Conservation (phyloP, 73 alveolate species). For the Paramecium bursaria region DNA sequence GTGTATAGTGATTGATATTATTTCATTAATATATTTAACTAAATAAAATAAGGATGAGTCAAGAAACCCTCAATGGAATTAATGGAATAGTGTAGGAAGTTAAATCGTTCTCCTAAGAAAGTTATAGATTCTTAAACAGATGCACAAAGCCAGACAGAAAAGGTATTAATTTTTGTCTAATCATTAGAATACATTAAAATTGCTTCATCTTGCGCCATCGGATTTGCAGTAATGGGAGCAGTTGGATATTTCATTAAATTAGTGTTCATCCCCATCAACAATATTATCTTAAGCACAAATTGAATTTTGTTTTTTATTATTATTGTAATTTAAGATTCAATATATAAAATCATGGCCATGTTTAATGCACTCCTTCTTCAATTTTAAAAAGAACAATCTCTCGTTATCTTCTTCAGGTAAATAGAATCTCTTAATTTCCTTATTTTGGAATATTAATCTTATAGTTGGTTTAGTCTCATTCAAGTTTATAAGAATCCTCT, state of each 20-base stretch:
- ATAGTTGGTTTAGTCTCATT: slow-evolving; percentile 51
- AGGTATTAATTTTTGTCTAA: slow-evolving; percentile 67
- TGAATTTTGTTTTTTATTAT: too few relatives aligned
- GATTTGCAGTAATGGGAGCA: slow-evolving; percentile 88
- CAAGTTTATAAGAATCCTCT: not conserved
- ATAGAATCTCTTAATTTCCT: slow-evolving; percentile 29
- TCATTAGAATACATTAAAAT: slow-evolving; percentile 83
- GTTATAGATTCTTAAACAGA: slow-evolving; percentile 78
- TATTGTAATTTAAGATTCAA: too few relatives aligned
- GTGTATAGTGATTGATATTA: too few relatives aligned
- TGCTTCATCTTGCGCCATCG: slow-evolving; percentile 85
- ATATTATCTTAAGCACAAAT: slow-evolving; percentile 76
- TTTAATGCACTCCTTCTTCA: slow-evolving; percentile 30
- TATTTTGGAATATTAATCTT: slow-evolving; percentile 13
- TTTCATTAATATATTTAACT: too few relatives aligned
- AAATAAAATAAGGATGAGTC: slow-evolving; percentile 45
- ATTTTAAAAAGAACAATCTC: slow-evolving; percentile 15
- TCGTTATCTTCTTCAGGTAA: not conserved
- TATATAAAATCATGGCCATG: too few relatives aligned
- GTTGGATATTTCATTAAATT: slow-evolving; percentile 88
- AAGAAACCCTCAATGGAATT: slow-evolving; percentile 66
- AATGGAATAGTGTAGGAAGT: slow-evolving; percentile 62
- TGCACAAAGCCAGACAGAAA: slow-evolving; percentile 89
- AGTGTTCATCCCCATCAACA: slow-evolving; percentile 91
- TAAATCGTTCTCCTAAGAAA: slow-evolving; percentile 77